Conservation (phyloP, 345 rosid species). For the Ceriops zippeliana region DNA sequence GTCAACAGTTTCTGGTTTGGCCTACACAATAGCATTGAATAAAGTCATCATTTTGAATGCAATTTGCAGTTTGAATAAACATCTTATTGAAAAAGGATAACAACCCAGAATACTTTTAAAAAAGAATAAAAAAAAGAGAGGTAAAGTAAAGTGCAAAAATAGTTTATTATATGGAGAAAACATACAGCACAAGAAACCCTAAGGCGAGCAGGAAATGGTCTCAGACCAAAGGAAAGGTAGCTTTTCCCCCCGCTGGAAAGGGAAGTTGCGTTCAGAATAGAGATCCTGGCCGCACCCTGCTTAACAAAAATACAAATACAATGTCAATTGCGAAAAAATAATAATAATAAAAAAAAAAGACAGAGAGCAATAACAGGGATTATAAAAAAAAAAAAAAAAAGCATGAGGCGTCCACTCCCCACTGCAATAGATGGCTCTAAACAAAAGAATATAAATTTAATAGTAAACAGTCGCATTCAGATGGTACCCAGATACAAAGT, state of each 20-base stretch:
- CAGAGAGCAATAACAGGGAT: not conserved
- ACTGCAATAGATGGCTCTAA: too few species aligned
- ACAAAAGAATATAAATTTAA: too few species aligned
- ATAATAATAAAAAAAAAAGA: too few species aligned
- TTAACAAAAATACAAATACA: slow-evolving; percentile 1
- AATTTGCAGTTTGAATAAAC: not conserved
- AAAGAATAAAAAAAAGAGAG: not conserved
- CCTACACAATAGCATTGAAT: slow-evolving; percentile 37
- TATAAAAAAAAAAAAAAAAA: not conserved
- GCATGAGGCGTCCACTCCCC: not conserved
- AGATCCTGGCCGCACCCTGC: slow-evolving; percentile 21
- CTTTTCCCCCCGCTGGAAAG: slow-evolving; percentile 12
- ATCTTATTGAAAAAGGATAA: not conserved
- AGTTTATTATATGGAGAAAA: not conserved
- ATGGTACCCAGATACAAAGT: too few species aligned
- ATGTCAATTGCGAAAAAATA: not conserved
- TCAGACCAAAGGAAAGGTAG: slow-evolving; percentile 18
- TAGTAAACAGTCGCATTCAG: too few species aligned
- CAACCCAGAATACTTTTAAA: not conserved
- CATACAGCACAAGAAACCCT: slow-evolving; percentile 57
- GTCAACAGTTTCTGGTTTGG: slow-evolving; percentile 73
- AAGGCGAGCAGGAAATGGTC: slow-evolving; percentile 35
- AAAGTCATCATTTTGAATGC: not conserved
- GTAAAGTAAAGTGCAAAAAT: not conserved
- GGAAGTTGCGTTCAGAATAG: slow-evolving; percentile 17